These are phyloP conservation scores for Candida takata DNA, from an alignment of 805 yeast genomes.

Conservation along the genomic window DNA sequence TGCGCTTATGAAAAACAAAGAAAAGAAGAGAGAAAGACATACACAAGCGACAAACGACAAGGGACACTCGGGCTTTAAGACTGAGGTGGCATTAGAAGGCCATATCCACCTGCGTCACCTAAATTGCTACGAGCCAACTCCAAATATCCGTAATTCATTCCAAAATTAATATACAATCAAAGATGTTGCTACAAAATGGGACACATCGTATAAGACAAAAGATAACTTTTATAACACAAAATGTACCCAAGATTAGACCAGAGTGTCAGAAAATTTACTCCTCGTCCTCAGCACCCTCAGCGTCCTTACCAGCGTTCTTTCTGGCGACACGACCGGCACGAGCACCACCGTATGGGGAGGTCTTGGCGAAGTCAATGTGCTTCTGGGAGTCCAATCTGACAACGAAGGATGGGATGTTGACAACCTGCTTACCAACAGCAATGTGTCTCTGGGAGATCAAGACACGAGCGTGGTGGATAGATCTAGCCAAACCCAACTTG, in stretches of 20 bases:
- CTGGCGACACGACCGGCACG: conserved; percentile 99
- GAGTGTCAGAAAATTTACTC: conserved; percentile 42
- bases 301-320: conserved; percentile 44
- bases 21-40: too few species aligned
- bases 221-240: conserved; percentile 7
- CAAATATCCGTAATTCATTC: too few species aligned
- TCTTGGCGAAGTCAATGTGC: conserved; percentile 99
- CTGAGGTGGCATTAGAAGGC: too few species aligned
- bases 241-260: neutral
- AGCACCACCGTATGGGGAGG: conserved; percentile 99
- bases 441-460: conserved; percentile 98
- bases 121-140: too few species aligned
- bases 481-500: conserved; percentile 99
- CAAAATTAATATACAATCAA: neutral
- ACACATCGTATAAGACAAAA: neutral
- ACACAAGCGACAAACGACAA: too few species aligned
- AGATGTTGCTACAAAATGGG: too few species aligned
- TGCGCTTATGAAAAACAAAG: too few species aligned
- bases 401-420: conserved; percentile 97
- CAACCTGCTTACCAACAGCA: conserved; percentile 99
- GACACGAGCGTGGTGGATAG: conserved; percentile 99
- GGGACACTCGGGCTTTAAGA: too few species aligned
- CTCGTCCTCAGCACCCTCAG: conserved; percentile 63
- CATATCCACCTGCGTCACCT: too few species aligned
- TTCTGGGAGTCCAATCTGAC: conserved; percentile 99